Base-by-base conservation (phyloP, 768 basidiomycete species). In the Antrodiella citrinella region DNA sequence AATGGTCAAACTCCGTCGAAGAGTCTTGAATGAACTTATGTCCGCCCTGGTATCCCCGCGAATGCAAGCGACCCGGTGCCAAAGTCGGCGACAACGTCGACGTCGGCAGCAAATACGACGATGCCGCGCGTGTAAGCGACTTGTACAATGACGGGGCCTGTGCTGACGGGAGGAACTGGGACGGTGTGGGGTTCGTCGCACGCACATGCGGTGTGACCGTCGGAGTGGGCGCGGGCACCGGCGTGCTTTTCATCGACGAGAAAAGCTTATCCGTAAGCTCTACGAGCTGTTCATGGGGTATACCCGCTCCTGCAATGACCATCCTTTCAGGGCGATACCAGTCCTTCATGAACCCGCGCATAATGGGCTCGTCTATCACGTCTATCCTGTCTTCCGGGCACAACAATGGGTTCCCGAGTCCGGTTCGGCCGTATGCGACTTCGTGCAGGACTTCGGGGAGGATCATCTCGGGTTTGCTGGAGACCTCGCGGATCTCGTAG, bases 301-400 rank as follows among this genome's bases (percentile, higher is more conserved):
- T 86, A 9, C 96, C 96, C 0, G 91, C 86, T 10, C 91, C 94
- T 4, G 95, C 92, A 50, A 98, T 76, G 38, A 98, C 94, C 80
- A 99, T 96, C 48, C 90, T 73, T 62, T 97, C 95, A 0, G 96
- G 95, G 45, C 80, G 72, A 65, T 91, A 97, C 93, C 92, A 96
- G 38, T 83, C 78, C 49, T 70, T 69, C 72, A 87, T 81, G 53
- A 74, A 86, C 4, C 73, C 68, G 45, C 77, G 73, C 51, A 98
- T 73, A 20, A 78, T 68, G 40, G 73, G 65, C 23, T 73, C 72
- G 53, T 85, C 81, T 47, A 97, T 81, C 44, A 67, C 54, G 46
- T 80, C 71, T 60, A 96, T 78, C 39, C 87, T 80, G 19, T 94
- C 86, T 53, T 88, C 85, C 0, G 91, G 90, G 63, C 94, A 96